Evolutionary conservation across 2,329 filamentous ascomycete species (phyloP).

Genomic region (Macroventuria anomochaeta): DNA sequence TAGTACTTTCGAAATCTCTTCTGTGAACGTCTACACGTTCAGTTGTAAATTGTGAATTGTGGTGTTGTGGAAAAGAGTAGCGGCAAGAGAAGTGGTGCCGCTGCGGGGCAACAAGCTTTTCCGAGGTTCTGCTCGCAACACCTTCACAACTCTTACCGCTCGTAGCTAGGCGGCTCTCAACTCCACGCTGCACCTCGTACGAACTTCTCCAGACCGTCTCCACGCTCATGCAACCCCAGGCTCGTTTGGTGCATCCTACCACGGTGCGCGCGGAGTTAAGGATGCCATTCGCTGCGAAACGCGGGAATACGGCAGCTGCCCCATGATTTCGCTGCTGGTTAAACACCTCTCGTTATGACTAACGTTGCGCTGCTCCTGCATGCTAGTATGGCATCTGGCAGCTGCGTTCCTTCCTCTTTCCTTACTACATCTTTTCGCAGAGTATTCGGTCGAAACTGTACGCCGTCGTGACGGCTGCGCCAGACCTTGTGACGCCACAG

Average conservation of each 20-base stretch:
- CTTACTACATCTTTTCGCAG: background rate
- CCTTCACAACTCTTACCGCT: slow-evolving; percentile 11
- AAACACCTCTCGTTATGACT: slow-evolving; percentile 1
- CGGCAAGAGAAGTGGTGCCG: background rate
- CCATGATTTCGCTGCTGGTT: background rate
- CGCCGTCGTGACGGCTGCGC: background rate
- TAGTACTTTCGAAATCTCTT: too few species aligned
- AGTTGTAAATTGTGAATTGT: background rate
- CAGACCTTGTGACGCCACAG: background rate
- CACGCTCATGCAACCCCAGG: slow-evolving; percentile 1
- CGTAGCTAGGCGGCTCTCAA: background rate
- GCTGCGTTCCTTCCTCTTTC: background rate
- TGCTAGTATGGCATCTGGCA: background rate
- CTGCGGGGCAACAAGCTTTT: slow-evolving; percentile 5
- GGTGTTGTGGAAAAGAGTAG: too few species aligned
- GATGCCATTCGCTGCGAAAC: background rate
- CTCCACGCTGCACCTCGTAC: slow-evolving; percentile 14
- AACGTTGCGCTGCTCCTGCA: slow-evolving; percentile 3
- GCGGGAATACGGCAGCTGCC: slow-evolving; percentile 3
- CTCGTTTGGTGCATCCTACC: background rate
- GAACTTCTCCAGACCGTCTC: background rate
- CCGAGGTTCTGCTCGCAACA: slow-evolving; percentile 9
- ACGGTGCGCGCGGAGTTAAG: background rate
- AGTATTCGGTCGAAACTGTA: background rate
- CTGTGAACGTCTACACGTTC: too few species aligned